Evolutionary conservation across 2,329 filamentous ascomycete species (phyloP).

Genomic region (Atkinsonella hypoxylon): DNA sequence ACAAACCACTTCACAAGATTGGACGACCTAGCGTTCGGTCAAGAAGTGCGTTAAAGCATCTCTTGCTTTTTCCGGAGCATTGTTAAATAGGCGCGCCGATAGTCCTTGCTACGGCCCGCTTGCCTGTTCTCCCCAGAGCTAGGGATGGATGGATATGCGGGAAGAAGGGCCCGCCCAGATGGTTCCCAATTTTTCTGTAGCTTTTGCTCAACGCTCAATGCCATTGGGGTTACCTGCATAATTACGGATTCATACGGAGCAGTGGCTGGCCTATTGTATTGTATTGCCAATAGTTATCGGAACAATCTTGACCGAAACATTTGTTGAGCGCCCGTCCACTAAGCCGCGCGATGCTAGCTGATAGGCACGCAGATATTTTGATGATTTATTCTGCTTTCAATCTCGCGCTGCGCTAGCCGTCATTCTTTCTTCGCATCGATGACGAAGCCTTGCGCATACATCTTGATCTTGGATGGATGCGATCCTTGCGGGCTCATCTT

Average conservation of each 20-base stretch:
- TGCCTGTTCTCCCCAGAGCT: neutral
- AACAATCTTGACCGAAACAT: neutral
- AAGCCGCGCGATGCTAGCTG: too few relatives aligned
- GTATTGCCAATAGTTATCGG: neutral
- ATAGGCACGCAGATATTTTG: too few relatives aligned
- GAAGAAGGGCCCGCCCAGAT: neutral
- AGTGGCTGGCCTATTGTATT: neutral
- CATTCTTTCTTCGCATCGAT: neutral
- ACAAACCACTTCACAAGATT: constrained; percentile 4
- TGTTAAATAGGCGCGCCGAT: neutral
- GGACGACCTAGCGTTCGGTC: constrained; percentile 3
- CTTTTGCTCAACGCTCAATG: neutral
- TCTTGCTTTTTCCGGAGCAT: neutral
- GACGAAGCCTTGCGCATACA: neutral
- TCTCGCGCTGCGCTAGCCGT: neutral
- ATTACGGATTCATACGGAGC: neutral
- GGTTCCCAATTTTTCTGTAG: neutral
- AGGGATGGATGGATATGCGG: neutral
- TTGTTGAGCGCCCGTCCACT: too few relatives aligned
- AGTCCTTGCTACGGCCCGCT: neutral
- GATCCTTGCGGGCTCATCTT: neutral
- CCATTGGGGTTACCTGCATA: neutral
- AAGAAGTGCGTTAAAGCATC: constrained; percentile 2
- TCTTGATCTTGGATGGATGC: neutral
- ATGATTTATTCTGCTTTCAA: too few relatives aligned